A percentile compares a stretch with the other conserved stretches of the same genome.
phyloP scores from a whole-genome alignment of 768 basidiomycete species.

The Phlegmacium glaucopus region DNA sequence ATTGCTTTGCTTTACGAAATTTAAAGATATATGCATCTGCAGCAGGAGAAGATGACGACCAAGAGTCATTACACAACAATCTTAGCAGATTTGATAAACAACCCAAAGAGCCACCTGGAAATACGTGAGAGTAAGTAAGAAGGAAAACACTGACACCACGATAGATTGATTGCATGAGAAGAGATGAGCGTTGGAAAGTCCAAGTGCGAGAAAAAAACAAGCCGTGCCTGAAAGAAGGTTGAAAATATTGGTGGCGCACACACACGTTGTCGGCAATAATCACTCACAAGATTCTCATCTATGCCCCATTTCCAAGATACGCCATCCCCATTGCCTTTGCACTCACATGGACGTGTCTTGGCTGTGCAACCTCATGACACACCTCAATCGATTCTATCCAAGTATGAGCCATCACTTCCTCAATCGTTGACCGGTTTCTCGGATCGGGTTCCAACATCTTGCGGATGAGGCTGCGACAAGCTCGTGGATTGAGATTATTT shows the following conservation, averaged over 20 bases:
- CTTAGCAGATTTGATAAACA: too few relatives aligned
- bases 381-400: constrained; percentile 86
- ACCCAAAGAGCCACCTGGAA: too few relatives aligned
- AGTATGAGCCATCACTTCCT: constrained; percentile 72
- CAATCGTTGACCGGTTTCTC: constrained; percentile 67
- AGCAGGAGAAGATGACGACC: too few relatives aligned
- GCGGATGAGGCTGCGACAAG: constrained; percentile 78
- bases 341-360: constrained; percentile 70
- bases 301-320: constrained; percentile 30
- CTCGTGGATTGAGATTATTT: constrained; percentile 83
- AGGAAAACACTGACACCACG: too few relatives aligned
- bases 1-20: neutral
- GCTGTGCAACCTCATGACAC: constrained; percentile 62
- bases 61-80: too few relatives aligned
- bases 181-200: too few relatives aligned
- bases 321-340: constrained; percentile 57
- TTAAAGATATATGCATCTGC: too few relatives aligned
- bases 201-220: neutral
- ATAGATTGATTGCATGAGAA: too few relatives aligned
- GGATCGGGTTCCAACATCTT: constrained; percentile 97
- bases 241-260: neutral
- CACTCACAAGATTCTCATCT: constrained; percentile 5
- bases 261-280: neutral
- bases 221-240: neutral
- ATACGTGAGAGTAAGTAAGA: too few relatives aligned